These are phyloP conservation scores for Graphilbum fragrans DNA, from an alignment of 2,329 filamentous ascomycete species.

Conservation along the genomic window DNA sequence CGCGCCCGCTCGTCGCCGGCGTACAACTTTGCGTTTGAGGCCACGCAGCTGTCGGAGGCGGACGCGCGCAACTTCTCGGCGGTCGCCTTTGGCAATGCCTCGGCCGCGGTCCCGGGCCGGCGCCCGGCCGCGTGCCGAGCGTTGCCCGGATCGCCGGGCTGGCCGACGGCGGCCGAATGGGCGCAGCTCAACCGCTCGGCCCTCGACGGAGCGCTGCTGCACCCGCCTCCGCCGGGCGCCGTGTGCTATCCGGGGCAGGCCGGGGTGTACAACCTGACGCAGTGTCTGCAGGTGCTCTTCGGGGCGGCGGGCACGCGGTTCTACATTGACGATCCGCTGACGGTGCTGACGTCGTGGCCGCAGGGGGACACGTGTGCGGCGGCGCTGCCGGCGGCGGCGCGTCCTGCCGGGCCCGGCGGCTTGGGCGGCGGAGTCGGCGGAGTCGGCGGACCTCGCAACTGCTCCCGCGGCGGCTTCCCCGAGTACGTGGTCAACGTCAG, in stretches of 20 bases:
- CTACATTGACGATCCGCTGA: constrained; percentile 20
- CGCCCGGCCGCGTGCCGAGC: constrained; percentile 14
- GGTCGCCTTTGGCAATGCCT: constrained; percentile 15
- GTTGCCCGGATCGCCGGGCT: constrained; percentile 17
- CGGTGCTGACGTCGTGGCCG: constrained; percentile 19
- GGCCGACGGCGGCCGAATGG: constrained; percentile 19
- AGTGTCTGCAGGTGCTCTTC: constrained; percentile 17
- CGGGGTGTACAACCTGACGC: constrained; percentile 14
- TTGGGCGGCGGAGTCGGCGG: too few species aligned
- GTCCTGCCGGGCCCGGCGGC: too few species aligned
- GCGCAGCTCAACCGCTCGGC: constrained; percentile 16
- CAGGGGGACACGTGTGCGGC: constrained; percentile 23
- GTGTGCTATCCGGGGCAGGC: constrained; percentile 20
- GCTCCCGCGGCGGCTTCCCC: constrained; percentile 24
- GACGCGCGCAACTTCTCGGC: constrained; percentile 19
- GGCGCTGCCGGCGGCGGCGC: constrained; percentile 4
- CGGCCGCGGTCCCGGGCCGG: constrained; percentile 7
- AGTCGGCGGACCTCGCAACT: too few species aligned
- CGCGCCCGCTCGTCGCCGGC: too few species aligned
- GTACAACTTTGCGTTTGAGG: constrained; percentile 8
- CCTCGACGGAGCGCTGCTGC: constrained; percentile 19
- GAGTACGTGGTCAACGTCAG: constrained; percentile 25
- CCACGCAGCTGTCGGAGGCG: constrained; percentile 15
- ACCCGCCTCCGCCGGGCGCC: constrained; percentile 19
- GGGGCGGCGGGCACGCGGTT: constrained; percentile 15